Evolutionary conservation across 192 early-diverging fungal genomes (phyloP).

Genomic region (Podila clonocystis): DNA sequence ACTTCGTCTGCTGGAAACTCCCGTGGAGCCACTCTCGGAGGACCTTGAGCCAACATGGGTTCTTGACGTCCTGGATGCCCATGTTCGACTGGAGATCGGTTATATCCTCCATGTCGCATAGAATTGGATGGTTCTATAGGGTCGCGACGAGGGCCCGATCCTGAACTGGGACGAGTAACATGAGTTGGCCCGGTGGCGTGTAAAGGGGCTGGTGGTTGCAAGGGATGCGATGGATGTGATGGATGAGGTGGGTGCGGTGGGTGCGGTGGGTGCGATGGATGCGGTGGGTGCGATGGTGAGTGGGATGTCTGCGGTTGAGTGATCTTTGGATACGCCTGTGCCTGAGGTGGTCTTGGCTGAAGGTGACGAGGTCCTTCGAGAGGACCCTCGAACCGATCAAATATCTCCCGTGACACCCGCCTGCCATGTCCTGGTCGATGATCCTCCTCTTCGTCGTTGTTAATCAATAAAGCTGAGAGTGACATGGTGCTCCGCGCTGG

Average conservation of each 20-base stretch:
- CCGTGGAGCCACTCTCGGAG: neutral
- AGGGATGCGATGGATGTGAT: constrained; percentile 4
- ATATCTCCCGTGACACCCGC: constrained; percentile 17
- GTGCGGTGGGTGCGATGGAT: neutral
- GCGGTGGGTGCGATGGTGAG: neutral
- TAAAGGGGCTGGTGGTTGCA: neutral
- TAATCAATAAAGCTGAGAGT: constrained; percentile 33
- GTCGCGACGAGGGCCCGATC: neutral
- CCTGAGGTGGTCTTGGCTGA: neutral
- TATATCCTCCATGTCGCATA: constrained; percentile 1
- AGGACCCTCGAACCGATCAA: constrained; percentile 17
- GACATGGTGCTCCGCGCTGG: constrained; percentile 45
- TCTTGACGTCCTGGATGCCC: constrained; percentile 17
- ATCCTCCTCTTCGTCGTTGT: constrained; percentile 29
- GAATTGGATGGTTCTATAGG: neutral
- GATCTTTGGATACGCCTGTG: neutral
- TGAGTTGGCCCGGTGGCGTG: neutral
- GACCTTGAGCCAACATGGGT: neutral
- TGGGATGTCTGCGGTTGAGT: neutral
- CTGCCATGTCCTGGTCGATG: constrained; percentile 7
- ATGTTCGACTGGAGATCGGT: neutral
- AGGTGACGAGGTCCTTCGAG: neutral
- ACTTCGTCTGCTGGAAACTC: constrained; percentile 44
- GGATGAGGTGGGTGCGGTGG: neutral
- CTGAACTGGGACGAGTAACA: neutral